Base-by-base conservation (phyloP, 2,329 filamentous ascomycete genomes). In the Colletotrichum sp. region DNA sequence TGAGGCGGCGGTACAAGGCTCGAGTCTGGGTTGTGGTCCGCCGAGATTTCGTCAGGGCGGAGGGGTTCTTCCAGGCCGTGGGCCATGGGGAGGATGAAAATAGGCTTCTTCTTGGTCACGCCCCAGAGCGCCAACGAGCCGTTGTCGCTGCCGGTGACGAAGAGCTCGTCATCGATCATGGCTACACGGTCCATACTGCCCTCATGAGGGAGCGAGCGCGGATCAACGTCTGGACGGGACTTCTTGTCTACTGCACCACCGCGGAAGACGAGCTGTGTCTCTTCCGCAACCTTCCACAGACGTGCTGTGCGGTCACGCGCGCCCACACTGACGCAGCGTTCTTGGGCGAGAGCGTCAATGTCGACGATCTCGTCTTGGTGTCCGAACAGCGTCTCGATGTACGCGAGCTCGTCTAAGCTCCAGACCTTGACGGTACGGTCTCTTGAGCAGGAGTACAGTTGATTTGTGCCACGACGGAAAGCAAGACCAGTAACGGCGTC, bases 351-450 rank as follows among this genome's bases (percentile, higher is more conserved):
- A 26, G 95, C 94, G 78, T 95, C 94, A 71, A 99, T 92, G 81
- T 96, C 95, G 49, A 96, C 90, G 7, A 99, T 94, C 78, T 95
- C 91, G 83, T 99, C 96, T 83, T 98, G 96, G 86, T 99, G 97
- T 60, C 97, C 97, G 82, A 98, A 99, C 0, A 99, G 89, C 0
- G 96, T 99, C 85, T 99, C 97, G 34, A 98, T 92, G 82, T 99
- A 99, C 62, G 96, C 95, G 77, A 98, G 90, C 83, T 98, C 96
- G 80, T 98, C 94, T 59, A 98, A 88, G 79, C 94, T 96, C 95
- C 96, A 99, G 36, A 98, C 94, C 85, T 99, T 99, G 82, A 99
- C 94, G 4, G 96, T 98, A 57, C 97, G 92, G 85, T 99, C 97
- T 81, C 94, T 95, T 70, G 95, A 97, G 74, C 94, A 94, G 5